Base-by-base conservation (phyloP, 2,329 filamentous ascomycete species). In the Cryphonectria parasitica region DNA sequence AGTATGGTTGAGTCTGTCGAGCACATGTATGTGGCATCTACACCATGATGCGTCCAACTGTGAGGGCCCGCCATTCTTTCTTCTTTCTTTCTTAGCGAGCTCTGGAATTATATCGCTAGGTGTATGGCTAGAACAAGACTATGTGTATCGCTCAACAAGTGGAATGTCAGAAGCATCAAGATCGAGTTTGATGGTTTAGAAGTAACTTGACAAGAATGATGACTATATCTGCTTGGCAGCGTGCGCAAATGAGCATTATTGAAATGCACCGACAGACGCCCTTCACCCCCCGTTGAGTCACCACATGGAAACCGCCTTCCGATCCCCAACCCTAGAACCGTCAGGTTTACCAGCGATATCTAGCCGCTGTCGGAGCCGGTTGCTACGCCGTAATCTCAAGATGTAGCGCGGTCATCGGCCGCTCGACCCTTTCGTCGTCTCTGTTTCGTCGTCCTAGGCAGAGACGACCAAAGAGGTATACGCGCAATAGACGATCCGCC, bases 1-100 rank as follows among this genome's bases (percentile, higher is more conserved):
- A 92, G 79, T 67, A 88, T 85, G 13, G 79, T 76, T 41, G 84
- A 85, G 76, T 91, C 86, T 52, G 88, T 91, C 39, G 89, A 91
- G 78, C 91, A 81, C 74, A 90, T 79, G 78, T 88, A 91, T 69
- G 84, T 82, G 73, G 85, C 83, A 64, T 70, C 66, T 64, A 34
- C 54, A 49, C 69, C 54, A 4, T 69, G 69, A 60, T 82, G 82
- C 74, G 83, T 84, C 87, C 87, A 88, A 72, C 81, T 83, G 63
- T 73, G 77, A 25, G 61, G n/a, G 15, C 56, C 28, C 52, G 58
- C 41, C 64, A 71, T 64, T 19, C 1, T 19, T 36, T 39, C 10
- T 39, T 39, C 10, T 39, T 39, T 39, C 11, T 39, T 39, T 39
- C 3, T 39, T 39, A 0, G 36, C 36, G 36, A 39, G 17, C 17